Conservation (phyloP, 108 stramenopile species). For the Nitzschia inconspicua region DNA sequence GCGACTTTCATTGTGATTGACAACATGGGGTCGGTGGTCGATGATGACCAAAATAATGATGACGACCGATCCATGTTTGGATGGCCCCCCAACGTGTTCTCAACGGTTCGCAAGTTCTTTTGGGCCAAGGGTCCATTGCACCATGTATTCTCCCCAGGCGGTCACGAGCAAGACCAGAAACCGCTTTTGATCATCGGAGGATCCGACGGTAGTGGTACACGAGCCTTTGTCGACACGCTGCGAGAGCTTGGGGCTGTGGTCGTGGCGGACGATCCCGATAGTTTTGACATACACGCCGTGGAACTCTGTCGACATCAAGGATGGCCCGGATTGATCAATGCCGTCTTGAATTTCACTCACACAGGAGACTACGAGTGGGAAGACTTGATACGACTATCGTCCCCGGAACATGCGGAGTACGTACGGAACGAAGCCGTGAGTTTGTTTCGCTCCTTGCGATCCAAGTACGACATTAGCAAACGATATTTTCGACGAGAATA, state of each 20-base stretch:
- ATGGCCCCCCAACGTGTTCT: no score
- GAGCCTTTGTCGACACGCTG: constrained; percentile 59
- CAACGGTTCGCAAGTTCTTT: no score
- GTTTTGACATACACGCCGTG: constrained; percentile 61
- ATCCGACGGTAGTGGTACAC: constrained; percentile 76
- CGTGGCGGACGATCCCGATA: constrained; percentile 59
- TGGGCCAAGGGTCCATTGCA: no score
- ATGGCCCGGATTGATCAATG: constrained; percentile 59
- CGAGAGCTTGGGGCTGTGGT: constrained; percentile 53
- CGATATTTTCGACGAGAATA: not conserved
- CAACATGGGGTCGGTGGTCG: no score
- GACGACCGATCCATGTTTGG: no score
- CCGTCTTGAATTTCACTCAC: constrained; percentile 29
- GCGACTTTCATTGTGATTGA: no score
- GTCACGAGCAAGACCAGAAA: no score
- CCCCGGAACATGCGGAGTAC: not conserved
- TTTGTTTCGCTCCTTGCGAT: not conserved
- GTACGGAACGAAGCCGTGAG: not conserved
- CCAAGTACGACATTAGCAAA: not conserved
- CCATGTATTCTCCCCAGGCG: no score
- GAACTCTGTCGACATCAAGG: constrained; percentile 35
- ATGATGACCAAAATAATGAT: no score
- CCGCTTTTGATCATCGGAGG: constrained; percentile 61
- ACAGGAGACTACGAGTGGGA: constrained; percentile 16
- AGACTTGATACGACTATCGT: no score